Evolutionary conservation across 139 green algal species (phyloP), one percentile per base, ranked within the genome.

Genomic region (Monoraphidium neglectum): DNA sequence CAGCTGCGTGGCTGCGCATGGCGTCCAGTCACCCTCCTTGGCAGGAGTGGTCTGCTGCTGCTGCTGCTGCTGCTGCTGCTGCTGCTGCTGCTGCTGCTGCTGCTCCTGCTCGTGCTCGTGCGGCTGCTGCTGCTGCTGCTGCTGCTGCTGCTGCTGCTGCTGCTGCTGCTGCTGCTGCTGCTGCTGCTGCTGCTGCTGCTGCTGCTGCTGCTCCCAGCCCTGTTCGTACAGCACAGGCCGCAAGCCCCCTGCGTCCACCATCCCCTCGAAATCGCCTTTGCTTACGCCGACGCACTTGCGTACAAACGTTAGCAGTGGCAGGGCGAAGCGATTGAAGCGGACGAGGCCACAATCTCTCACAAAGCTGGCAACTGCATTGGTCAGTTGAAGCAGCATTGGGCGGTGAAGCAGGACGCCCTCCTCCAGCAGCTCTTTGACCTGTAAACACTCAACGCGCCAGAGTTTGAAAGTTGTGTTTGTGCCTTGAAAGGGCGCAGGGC

Each of bases 241-340:
- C 16, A 89, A 47, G 16, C 81, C 74, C 21, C 72, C 57, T 13
- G 62, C 60, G 43, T 79, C 74, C 28, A 84, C 79, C 56, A 87
- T 77, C 5, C 66, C 61, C 43, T 87, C 73, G 38, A 91, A 62
- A 38, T 88, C 84, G 4, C 30, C 33, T 40, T 72, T 72, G 4
- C 65, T 68, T 32, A 84, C 72, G 2, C 78, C 83, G 1, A 84
- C 76, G 76, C 87, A 89, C 77, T 87, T 88, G 43, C 79, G 64
- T 38, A 91, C 74, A 69, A 91, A 91, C 23, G 77, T 77, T 3
- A 91, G 77, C 40, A 91, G 75, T 0, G 82, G 78, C 36, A 88
- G 68, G 35, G 86, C 46, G 75, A 80, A 89, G 67, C 72, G 78
- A 80, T 87, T 90, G 85, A 83, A 74, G 26, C 78, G 72, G 70